Conservation (phyloP, 192 early-diverging fungal genomes). For the Thoreauomyces humboldtii region DNA sequence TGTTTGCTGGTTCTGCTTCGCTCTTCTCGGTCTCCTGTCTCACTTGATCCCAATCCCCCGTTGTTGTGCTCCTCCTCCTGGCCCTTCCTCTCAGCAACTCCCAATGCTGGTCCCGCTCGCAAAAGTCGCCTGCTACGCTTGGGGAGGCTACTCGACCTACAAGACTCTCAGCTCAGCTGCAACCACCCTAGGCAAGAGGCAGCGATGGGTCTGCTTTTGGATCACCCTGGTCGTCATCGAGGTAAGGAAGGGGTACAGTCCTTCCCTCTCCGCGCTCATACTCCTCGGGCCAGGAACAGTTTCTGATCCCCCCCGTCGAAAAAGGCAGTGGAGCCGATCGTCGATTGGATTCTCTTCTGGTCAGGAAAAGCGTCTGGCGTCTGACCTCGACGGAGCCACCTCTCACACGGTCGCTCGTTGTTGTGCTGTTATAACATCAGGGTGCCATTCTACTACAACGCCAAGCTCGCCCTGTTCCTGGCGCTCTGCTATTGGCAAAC, state of each 20-base stretch:
- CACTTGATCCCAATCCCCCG: no score
- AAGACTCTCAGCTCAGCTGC: slow-evolving; percentile 7
- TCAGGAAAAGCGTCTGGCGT: not conserved
- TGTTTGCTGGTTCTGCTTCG: no score
- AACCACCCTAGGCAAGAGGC: slow-evolving; percentile 15
- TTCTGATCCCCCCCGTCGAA: no score
- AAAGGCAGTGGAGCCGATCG: slow-evolving; percentile 14
- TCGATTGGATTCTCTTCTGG: slow-evolving; percentile 24
- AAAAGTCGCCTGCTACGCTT: slow-evolving; percentile 19
- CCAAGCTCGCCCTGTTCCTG: slow-evolving; percentile 10
- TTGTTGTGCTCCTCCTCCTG: no score
- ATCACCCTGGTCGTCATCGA: slow-evolving; percentile 17
- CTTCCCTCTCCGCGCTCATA: no score
- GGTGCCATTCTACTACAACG: slow-evolving; percentile 25
- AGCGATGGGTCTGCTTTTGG: slow-evolving; percentile 28
- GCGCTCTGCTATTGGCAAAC: slow-evolving; percentile 19
- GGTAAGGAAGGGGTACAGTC: no score
- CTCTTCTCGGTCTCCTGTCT: no score
- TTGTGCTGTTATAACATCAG: no score
- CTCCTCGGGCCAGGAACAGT: no score
- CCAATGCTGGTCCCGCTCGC: slow-evolving; percentile 23
- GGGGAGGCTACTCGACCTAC: slow-evolving; percentile 26
- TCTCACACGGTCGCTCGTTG: no score
- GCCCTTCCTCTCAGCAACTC: no score
- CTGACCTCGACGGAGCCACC: no score